These are phyloP conservation scores for Sclerotinia nivalis DNA, from an alignment of 2,329 filamentous ascomycete genomes.

Conservation along the genomic window DNA sequence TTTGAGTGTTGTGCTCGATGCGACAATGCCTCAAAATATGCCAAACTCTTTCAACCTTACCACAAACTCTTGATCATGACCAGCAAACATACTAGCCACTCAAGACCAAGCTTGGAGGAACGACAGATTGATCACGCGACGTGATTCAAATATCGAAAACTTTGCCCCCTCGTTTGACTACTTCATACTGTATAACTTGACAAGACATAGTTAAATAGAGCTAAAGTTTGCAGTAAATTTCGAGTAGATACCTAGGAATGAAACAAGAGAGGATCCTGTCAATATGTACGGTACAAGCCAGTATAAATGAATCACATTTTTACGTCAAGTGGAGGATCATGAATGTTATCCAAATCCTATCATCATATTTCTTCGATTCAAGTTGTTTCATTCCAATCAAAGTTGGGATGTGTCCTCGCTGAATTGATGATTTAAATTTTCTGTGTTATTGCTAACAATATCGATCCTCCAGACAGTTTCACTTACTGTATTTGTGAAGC, in stretches of 20 bases:
- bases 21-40: constrained; percentile 17
- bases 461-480: neutral
- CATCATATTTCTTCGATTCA: neutral
- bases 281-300: neutral
- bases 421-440: neutral
- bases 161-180: neutral
- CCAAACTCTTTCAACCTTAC: neutral
- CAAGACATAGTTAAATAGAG: neutral
- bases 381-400: too few relatives aligned
- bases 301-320: neutral
- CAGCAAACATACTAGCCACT: neutral
- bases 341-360: neutral
- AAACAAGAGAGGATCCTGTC: neutral
- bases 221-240: neutral
- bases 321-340: neutral
- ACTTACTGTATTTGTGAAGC: neutral
- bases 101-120: neutral
- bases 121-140: neutral
- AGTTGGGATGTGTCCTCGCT: neutral
- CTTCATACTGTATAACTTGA: neutral
- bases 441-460: neutral
- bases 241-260: neutral
- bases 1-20: neutral
- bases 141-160: neutral
- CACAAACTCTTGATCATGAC: neutral